Conservation (phyloP, 2,329 filamentous ascomycete species). For the Podosphaera xanthii region DNA sequence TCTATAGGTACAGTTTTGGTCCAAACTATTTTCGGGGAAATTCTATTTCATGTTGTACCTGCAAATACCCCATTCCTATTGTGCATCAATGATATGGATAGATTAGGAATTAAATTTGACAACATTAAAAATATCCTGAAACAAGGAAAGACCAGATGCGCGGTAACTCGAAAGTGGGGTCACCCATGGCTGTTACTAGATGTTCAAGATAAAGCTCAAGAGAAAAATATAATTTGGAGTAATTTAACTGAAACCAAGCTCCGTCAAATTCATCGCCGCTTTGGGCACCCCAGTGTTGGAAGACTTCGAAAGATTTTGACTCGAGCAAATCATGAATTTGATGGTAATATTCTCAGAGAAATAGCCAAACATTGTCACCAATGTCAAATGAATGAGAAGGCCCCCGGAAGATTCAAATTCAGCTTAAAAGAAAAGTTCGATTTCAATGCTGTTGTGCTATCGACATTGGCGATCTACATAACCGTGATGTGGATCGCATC, state of each 20-base stretch:
- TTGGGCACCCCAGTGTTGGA: neutral
- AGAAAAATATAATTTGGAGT: neutral
- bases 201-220: neutral
- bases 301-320: neutral
- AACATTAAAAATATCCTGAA: neutral
- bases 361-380: neutral
- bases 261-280: neutral
- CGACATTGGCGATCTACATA: no score
- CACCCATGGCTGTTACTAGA: neutral
- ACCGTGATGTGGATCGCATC: no score
- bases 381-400: neutral
- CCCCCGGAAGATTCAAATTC: neutral
- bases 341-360: neutral
- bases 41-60: neutral
- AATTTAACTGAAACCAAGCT: neutral
- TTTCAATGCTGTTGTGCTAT: constrained; percentile 2
- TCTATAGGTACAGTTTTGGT: constrained; percentile 1
- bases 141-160: neutral
- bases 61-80: neutral
- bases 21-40: neutral
- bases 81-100: neutral
- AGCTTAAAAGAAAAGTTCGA: neutral
- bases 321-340: neutral
- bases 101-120: neutral
- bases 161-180: neutral